Percentiles rank a stretch among this genome's conserved stretches.
These are phyloP conservation scores for Aspergillus vadensis DNA, from an alignment of 2,329 filamentous ascomycete genomes.

Conservation along the genomic window DNA sequence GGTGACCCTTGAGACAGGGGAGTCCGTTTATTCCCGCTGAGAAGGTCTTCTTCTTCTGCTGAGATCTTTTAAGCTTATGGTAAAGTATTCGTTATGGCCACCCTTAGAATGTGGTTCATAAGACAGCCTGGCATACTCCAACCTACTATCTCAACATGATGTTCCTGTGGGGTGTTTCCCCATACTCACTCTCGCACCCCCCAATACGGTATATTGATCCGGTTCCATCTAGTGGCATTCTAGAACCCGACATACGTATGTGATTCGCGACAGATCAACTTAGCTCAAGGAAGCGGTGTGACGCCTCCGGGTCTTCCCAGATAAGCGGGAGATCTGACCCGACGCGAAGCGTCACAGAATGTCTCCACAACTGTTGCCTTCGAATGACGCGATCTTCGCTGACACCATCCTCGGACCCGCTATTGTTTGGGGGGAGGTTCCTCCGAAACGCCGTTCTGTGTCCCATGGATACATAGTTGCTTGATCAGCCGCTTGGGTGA, in stretches of 20 bases:
- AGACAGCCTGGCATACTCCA: not conserved
- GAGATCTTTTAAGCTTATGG: not conserved
- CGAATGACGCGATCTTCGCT: constrained; percentile 9
- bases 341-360: not conserved
- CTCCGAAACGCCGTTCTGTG: not conserved
- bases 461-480: not conserved
- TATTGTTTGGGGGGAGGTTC: not conserved
- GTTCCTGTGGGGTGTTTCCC: not conserved
- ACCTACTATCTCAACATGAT: too few species aligned
- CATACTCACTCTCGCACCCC: not conserved
- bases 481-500: constrained; percentile 24
- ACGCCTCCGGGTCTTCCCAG: not conserved
- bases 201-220: not conserved
- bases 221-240: not conserved
- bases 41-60: not conserved
- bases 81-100: too few species aligned
- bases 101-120: not conserved
- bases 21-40: not conserved
- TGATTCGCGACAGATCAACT: not conserved
- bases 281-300: not conserved
- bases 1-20: too few species aligned
- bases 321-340: not conserved
- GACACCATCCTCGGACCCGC: not conserved
- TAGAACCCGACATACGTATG: not conserved
- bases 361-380: constrained; percentile 1